phyloP scores from a whole-genome alignment of 768 basidiomycete species.

The Gloeostereum incarnatum region DNA sequence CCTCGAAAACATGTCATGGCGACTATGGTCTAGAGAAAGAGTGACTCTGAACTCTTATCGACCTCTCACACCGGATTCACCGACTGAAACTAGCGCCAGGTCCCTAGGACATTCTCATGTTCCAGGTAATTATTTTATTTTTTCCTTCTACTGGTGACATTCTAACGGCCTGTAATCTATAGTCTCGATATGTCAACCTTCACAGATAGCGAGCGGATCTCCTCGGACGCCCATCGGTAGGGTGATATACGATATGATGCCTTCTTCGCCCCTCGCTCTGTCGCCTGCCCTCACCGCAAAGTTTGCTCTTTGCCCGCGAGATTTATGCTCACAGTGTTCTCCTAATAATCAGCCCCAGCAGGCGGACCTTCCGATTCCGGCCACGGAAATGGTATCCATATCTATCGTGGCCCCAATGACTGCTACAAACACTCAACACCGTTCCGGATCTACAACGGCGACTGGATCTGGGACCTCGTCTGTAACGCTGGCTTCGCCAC shows the following conservation, averaged over 20 bases:
- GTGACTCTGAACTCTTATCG: conserved; percentile 22
- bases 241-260: conserved; percentile 7
- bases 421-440: not conserved
- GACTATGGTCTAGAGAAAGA: conserved; percentile 70
- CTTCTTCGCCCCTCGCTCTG: not conserved
- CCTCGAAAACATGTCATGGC: conserved; percentile 84
- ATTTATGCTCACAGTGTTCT: conserved; percentile 1
- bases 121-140: not conserved
- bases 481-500: conserved; percentile 12
- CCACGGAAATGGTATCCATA: conserved; percentile 4
- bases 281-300: not conserved
- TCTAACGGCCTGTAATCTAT: not conserved
- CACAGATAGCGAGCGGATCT: not conserved
- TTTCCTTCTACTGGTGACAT: not conserved
- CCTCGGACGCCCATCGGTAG: conserved; percentile 5
- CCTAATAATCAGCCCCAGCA: not conserved
- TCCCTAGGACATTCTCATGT: not conserved
- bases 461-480: conserved; percentile 1
- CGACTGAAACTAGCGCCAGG: not conserved
- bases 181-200: not conserved
- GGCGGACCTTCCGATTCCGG: conserved; percentile 4
- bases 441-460: not conserved
- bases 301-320: conserved; percentile 1
- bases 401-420: conserved; percentile 4
- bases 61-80: conserved; percentile 17